Evolutionary conservation across 768 basidiomycete species (phyloP), one percentile per base, ranked within the genome.

Genomic region (Rickenella mellea): DNA sequence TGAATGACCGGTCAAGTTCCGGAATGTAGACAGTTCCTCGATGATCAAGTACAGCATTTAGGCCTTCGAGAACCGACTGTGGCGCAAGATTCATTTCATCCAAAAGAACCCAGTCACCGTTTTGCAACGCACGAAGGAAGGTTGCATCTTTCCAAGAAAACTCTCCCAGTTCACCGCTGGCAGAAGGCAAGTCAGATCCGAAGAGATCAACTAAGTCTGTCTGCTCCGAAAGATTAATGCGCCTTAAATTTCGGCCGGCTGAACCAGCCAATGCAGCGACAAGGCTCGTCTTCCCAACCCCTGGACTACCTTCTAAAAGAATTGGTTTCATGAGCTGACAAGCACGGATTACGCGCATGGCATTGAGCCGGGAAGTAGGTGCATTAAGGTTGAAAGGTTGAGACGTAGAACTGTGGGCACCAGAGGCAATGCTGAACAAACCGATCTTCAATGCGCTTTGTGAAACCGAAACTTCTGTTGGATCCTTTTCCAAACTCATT

Each of bases 51-150:
- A 94, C 78, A 1, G 96, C 91, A 55, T 99, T 99, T 29, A 99
- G 74, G 22, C 96, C 96, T 64, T 99, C 96, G 2, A 99, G 76
- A 4, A 99, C 83, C 0, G 96, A 83, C 55, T 99, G 94, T 24
- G 94, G 89, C 0, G 94, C 94, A 28, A 99, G 72, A 56, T 99
- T 99, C 96, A 99, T 98, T 59, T 99, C 96, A 56, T 99, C 96
- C 8, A 99, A 73, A 5, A 99, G 76, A 5, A 98, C 94, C 96
- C 96, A 99, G 46, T 89, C 80, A 1, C 96, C 96, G n/a, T 85
- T 74, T 56, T 96, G 91, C 63, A 99, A 64, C 1, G 96, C 93
- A 44, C 75, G 78, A 30, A 99, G 68, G 58, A 99, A 99, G 44
- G 94, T 92, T 0, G 94, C 96, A 49, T 98, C 91, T 60, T 83